Evolutionary conservation across 805 yeast species (phyloP), one percentile per base, ranked within the genome.

Genomic region (Barnettozyma pratensis): DNA sequence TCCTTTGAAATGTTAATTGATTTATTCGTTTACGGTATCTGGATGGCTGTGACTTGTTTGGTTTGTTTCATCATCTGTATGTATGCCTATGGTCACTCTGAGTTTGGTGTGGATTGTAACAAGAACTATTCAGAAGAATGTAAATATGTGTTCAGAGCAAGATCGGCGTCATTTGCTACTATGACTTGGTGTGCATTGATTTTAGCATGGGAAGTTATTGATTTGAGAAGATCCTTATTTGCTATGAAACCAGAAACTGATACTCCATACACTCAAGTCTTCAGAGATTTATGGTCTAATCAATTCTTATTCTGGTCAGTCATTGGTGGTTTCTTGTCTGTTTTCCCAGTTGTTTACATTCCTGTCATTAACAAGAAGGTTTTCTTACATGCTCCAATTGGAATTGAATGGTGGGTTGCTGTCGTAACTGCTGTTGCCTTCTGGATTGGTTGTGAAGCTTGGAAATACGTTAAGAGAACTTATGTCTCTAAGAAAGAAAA

Each of bases 341-440:
- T 85, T 4, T 83, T 88, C 76, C 96, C 96, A 39, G 85, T 87
- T 19, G 80, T 87, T 37, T 87, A 87, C 66, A 88, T 88, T 54
- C 96, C 96, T 6, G 95, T 85, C n/a, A 87, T 88, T 61, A 88
- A 88, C 65, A 69, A 73, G 41, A 75, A 77, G 53, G 96, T 88
- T 7, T 88, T 88, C 63, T 70, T 83, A 57, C 96, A 88, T 65
- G 71, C 65, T 31, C 79, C 82, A 7, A 86, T 87, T 54, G 76
- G 82, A 8, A 81, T 80, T 67, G 96, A 87, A 69, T 88, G 95
- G 95, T 92, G 87, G 12, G 66, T 87, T 51, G 77, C 88, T 1
- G 69, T 83, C 53, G 87, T 79, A 0, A 75, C 81, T 52, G 68
- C 84, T 4, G 48, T 79, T 5, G 68, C 75, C 36, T 88, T 83